Evolutionary conservation across 352 stramenopile genomes (phyloP), one percentile per base, ranked within the genome.

Genomic region (Pythium plurisporium): DNA sequence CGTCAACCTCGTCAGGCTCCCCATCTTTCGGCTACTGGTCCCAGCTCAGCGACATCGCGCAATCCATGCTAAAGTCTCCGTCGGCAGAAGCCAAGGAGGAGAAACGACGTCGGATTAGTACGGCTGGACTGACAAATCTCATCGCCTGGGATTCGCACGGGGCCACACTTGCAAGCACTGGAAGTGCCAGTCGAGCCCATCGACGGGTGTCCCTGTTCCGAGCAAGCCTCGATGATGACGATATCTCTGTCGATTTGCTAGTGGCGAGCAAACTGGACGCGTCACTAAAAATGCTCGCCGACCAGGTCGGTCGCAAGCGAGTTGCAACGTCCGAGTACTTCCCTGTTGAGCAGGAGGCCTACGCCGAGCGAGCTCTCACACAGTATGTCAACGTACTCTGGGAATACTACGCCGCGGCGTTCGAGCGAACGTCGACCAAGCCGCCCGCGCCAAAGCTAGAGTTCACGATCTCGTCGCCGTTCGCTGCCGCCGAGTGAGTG

Each of bases 221-320:
- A 26, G 77, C 89, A 26, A 85, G 80, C 52, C 72, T 94, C 4
- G 73, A 77, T 20, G 75, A 94, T 53, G 84, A 94, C 45, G 82
- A 88, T 49, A 60, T 94, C 5, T 91, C 82, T 25, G 81, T 94
- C 15, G 84, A 94, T 53, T 55, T 94, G 20, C 86, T 81, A 3
- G 84, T 94, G 20, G 73, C 71, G 5, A 92, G 82, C 66, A 94
- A 94, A 55, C 54, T 94, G 22, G 84, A 94, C 56, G 81, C 82
- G 29, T 79, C 87, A 37, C 85, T 94, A 56, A 94, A 92, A 60
- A 94, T 94, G 84, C 68, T 91, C 40, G 80, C 84, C 0, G 84
- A 92, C 49, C 84, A 94, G 53, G 74, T 92, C 0, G 36, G 31
- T 14, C 44, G 48, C 27, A 44, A 62, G 25, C 38, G 52, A 10